Evolutionary conservation across 2,329 filamentous ascomycete species (phyloP), one percentile per base, ranked within the genome.

Genomic region (Colletotrichum somersetense): DNA sequence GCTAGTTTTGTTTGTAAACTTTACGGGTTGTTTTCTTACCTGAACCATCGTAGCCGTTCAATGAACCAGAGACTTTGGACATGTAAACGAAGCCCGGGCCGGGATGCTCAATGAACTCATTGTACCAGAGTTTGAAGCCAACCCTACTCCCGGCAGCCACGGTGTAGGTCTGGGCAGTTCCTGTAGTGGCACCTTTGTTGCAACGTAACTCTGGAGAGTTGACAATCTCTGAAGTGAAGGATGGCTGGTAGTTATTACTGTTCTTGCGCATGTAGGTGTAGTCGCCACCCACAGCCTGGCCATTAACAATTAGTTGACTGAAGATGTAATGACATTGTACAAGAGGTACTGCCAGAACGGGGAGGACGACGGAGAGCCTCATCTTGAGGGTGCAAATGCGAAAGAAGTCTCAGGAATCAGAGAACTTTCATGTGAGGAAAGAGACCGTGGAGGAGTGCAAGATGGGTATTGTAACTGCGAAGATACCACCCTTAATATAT

Each of bases 281-380:
- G 57, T 72, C 69, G 46, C 63, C 53, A 42, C 75, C 75, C 6
- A 68, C 59, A 48, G 63, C 56, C 26, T 67, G n/a, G 14, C 68
- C 75, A 65, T 76, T 75, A 61, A 74, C 65, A 35, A 73, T 66
- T 6, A 76, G 67, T 38, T 71, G 68, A 57, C 69, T 67, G 57
- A 76, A 76, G 68, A 71, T 75, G 73, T 76, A 76, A 62, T 77
- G 73, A 48, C 73, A 70, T 7, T 65, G 42, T 23, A 35, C 63
- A 1, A 58, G 12, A 20, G 50, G 26, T 20, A 33, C 12, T 3
- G 18, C 63, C 23, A 52, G 48, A 18, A 30, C 12, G 12, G 48
- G 23, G 23, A 52, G 23, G 12, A 10, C 23, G 12, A 1, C 23
- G 23, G 23, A 52, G n/a, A 52, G 12, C 48, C 14, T 52, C 48